Conservation (phyloP, 805 yeast genomes). For the Ogataea methanolica region DNA sequence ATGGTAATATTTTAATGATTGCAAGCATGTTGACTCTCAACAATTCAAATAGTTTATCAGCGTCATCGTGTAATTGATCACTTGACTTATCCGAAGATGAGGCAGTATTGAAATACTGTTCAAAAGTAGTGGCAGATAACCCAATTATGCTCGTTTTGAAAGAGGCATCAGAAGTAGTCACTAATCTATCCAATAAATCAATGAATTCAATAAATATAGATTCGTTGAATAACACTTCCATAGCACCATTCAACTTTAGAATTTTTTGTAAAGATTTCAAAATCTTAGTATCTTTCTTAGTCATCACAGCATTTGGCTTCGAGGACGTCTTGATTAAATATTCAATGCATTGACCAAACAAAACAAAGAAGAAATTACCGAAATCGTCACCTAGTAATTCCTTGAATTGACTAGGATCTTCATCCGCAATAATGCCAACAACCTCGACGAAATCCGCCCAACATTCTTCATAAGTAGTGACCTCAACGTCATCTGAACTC, state of each 20-base stretch:
- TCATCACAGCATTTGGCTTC: slow-evolving; percentile 9
- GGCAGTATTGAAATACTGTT: slow-evolving; percentile 44
- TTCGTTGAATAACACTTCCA: slow-evolving; percentile 58
- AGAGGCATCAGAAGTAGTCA: slow-evolving; percentile 47
- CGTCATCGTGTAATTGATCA: slow-evolving; percentile 47
- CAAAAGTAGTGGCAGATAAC: slow-evolving; percentile 34
- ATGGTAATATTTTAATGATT: slow-evolving; percentile 55
- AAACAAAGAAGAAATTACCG: slow-evolving; percentile 65
- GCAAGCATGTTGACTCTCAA: slow-evolving; percentile 65
- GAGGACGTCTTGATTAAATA: slow-evolving; percentile 47
- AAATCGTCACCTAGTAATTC: slow-evolving; percentile 52
- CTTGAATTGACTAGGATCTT: slow-evolving; percentile 40
- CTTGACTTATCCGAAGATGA: slow-evolving; percentile 18
- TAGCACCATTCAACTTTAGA: slow-evolving; percentile 51
- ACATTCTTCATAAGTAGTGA: slow-evolving; percentile 46
- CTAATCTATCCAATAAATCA: slow-evolving; percentile 69
- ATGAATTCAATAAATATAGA: slow-evolving; percentile 69
- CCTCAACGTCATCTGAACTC: slow-evolving; percentile 41
- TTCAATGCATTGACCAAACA: slow-evolving; percentile 82
- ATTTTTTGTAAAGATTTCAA: slow-evolving; percentile 51
- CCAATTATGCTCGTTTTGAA: slow-evolving; percentile 47
- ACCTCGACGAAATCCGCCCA: slow-evolving; percentile 82
- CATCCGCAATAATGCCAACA: slow-evolving; percentile 58
- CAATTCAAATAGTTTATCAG: slow-evolving; percentile 80
- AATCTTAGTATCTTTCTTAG: slow-evolving; percentile 30